Evolutionary conservation across 805 yeast species (phyloP), one percentile per base, ranked within the genome.

Genomic region (Candida maris): DNA sequence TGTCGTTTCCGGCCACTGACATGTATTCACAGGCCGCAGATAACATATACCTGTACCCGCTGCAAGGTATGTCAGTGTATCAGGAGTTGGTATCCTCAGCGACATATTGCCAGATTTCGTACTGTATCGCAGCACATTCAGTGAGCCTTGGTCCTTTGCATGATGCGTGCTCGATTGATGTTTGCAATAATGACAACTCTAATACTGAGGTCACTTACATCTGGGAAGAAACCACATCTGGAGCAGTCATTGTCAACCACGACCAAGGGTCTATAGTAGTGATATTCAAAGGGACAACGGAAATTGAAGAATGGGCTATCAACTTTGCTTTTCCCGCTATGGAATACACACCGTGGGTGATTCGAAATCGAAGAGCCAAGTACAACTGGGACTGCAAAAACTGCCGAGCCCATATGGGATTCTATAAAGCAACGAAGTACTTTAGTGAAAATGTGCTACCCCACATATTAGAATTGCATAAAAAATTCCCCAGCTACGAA

Each of bases 361-460:
- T 48, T 19, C 37, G 41, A 22, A 27, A 52, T 30, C 39, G 48
- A 31, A 47, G 21, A 29, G 39, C 42, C 60, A 48, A 4, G n/a
- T 6, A 30, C 37, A 34, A 39, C 31, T 53, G 22, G 39, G 39
- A 31, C 6, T 81, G 89, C 56, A 49, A 56, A 9, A 65, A 61
- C 9, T 81, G 89, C 52, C 56, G 49, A 16, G 77, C 80, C 10
- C 94, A 85, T 60, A 57, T 68, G 35, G 95, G 95, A 0, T 79
- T 82, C 51, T 68, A 71, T 34, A 51, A 63, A 13, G 72, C 75
- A 14, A 57, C 73, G 27, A 57, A 61, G 35, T 63, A 62, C 10
- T 67, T 75, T 41, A 62, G 68, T 32, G 58, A 52, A 2, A 47
- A 57, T 8, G 62, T 71, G 22, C 52, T 73, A 23, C 44, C 59